Percentiles rank a stretch among this genome's conserved stretches.
Conservation (phyloP, 495 filamentous ascomycete species). For the Achaetomiella virescens region DNA sequence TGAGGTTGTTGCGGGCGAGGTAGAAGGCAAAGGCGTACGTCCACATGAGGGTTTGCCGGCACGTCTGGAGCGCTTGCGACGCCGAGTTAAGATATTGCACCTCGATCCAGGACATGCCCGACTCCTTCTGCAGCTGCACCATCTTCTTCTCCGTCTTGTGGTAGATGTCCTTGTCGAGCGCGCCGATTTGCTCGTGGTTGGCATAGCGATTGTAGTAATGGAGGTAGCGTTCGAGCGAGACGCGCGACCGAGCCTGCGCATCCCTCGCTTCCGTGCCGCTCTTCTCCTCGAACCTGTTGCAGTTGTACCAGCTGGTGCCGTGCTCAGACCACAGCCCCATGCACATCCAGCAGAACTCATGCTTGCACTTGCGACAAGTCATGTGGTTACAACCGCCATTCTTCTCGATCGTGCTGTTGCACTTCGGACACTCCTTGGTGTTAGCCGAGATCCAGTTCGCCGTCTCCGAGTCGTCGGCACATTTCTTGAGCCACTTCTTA, state of each 20-base stretch:
- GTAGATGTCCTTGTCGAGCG: constrained; percentile 95
- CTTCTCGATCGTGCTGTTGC: constrained; percentile 95
- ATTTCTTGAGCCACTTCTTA: constrained; percentile 97
- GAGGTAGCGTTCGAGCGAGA: constrained; percentile 86
- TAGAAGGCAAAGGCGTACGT: constrained; percentile 99
- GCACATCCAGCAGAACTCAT: constrained; percentile 99
- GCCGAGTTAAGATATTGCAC: constrained; percentile 93
- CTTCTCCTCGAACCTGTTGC: constrained; percentile 94
- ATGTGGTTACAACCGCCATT: constrained; percentile 99
- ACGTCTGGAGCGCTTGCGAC: constrained; percentile 89
- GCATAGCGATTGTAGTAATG: constrained; percentile 99
- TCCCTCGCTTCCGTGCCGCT: constrained; percentile 84
- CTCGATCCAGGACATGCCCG: constrained; percentile 97
- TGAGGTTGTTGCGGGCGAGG: constrained; percentile 87
- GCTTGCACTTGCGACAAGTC: constrained; percentile 97
- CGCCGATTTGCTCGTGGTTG: constrained; percentile 96
- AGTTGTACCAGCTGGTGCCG: constrained; percentile 99
- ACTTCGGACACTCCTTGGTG: constrained; percentile 96
- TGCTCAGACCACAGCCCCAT: constrained; percentile 99
- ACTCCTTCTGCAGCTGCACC: constrained; percentile 85
- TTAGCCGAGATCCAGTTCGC: constrained; percentile 99
- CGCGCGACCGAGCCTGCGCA: constrained; percentile 81
- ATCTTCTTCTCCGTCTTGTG: constrained; percentile 98
- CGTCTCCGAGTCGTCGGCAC: constrained; percentile 95
- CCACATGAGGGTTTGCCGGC: constrained; percentile 96